These are phyloP conservation scores for Cardiospermum halicacabum DNA, from an alignment of 345 rosid species.

Conservation along the genomic window DNA sequence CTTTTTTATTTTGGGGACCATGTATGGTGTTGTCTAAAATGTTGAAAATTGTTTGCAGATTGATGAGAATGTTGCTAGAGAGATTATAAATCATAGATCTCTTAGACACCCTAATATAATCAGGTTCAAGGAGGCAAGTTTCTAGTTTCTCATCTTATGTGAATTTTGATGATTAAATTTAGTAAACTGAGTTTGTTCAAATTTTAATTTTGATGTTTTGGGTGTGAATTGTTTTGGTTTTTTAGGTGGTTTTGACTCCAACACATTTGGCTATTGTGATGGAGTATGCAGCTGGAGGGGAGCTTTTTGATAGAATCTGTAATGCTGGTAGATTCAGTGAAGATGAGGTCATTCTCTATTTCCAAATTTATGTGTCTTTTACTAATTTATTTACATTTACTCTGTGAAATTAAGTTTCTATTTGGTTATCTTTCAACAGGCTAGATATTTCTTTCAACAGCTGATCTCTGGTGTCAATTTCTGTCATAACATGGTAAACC, in stretches of 20 bases:
- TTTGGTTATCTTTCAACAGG: constrained; percentile 34
- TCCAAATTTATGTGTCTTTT: neutral
- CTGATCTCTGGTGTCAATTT: constrained; percentile 76
- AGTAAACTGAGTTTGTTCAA: neutral
- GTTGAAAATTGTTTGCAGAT: constrained; percentile 39
- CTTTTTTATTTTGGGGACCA: neutral
- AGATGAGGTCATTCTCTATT: constrained; percentile 54
- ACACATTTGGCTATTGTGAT: constrained; percentile 87
- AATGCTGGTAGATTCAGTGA: constrained; percentile 92
- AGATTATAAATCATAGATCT: constrained; percentile 93
- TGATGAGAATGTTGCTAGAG: constrained; percentile 93
- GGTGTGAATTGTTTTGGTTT: constrained; percentile 39
- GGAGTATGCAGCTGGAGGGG: constrained; percentile 96
- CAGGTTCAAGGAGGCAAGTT: constrained; percentile 75
- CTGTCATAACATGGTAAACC: constrained; percentile 70
- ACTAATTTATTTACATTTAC: neutral
- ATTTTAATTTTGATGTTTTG: neutral
- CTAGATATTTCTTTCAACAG: constrained; percentile 94
- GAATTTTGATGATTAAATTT: neutral
- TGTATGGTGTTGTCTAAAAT: neutral
- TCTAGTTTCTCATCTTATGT: neutral
- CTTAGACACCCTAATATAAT: constrained; percentile 89
- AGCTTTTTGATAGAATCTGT: constrained; percentile 84
- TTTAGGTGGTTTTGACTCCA: constrained; percentile 73
- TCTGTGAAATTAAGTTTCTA: neutral